Base-by-base conservation (phyloP, 164 flowering plant genomes). In the Chimonanthus salicifolius region DNA sequence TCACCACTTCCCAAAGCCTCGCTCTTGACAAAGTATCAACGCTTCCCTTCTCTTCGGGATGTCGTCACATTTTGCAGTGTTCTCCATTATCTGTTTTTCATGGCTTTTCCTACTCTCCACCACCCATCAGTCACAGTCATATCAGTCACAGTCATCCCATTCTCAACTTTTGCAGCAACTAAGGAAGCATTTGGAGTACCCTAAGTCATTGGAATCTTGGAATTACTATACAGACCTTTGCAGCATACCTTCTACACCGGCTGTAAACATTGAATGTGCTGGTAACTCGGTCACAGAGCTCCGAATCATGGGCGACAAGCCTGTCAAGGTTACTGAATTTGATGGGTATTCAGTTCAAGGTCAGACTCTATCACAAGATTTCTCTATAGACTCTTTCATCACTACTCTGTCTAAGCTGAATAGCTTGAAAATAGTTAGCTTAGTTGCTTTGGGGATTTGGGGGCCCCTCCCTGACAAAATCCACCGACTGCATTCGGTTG, bases 361-460 rank as follows among this genome's bases (percentile, higher is more conserved):
- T 68, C 83, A 80, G 69, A 89, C 90, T 48, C 65, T 90, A 58
- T 88, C 97, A 58, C 76, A 69, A 58, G 77, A 67, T 44, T 90
- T 92, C 83, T 88, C 90, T 3, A 80, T 88, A 75, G 97, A 92
- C 73, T 87, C 97, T 58, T 84, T 92, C 75, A 79, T 88, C 2
- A 78, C 87, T 7, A 92, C 94, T 2, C 69, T 92, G 70, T 75
- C 94, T 3, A 87, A 90, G 78, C 75, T 92, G 33, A 83, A 74
- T 65, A 84, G 74, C 76, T 82, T 92, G 82, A 88, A 75, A 78
- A 84, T 78, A 64, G 87, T 92, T 63, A 78, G 86, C 58, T 73
- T 92, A 65, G 91, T 87, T 71, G 84, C 92, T 73, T 71, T 92
- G 72, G 97, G 97, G 62, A 86, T 92, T 44, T 92, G 97, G 97